Conservation (phyloP, 805 yeast species). For the Blastobotrys terrestris region DNA sequence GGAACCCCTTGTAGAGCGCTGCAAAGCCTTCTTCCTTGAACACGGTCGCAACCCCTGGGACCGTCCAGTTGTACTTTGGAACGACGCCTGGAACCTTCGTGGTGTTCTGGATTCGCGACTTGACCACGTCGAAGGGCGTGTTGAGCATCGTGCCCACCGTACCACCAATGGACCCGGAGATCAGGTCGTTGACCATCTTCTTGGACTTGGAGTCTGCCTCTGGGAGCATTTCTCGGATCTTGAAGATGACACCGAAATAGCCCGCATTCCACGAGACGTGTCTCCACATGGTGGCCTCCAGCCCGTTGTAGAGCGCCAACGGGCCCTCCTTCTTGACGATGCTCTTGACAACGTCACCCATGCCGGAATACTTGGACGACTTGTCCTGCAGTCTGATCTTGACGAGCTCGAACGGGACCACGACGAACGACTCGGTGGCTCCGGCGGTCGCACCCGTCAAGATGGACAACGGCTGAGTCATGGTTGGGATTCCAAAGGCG, state of each 20-base stretch:
- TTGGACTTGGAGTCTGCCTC: slow-evolving; percentile 62
- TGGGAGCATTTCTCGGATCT: slow-evolving; percentile 74
- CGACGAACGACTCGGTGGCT: slow-evolving; percentile 92
- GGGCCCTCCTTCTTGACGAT: slow-evolving; percentile 72
- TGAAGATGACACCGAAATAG: slow-evolving; percentile 91
- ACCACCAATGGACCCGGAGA: slow-evolving; percentile 96
- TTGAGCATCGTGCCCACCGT: slow-evolving; percentile 90
- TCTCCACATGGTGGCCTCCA: slow-evolving; percentile 97
- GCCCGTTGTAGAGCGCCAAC: slow-evolving; percentile 83
- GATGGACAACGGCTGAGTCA: slow-evolving; percentile 79
- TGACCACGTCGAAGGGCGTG: slow-evolving; percentile 95
- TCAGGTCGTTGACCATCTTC: slow-evolving; percentile 77
- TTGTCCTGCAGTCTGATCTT: slow-evolving; percentile 93
- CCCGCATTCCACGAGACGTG: slow-evolving; percentile 97
- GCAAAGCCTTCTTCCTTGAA: slow-evolving; percentile 85
- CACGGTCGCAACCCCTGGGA: slow-evolving; percentile 69
- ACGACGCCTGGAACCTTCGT: slow-evolving; percentile 61
- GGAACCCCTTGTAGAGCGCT: slow-evolving; percentile 91
- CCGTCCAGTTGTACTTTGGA: slow-evolving; percentile 88
- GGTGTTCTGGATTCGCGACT: slow-evolving; percentile 86
- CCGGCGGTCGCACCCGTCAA: slow-evolving; percentile 98
- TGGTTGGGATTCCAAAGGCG: slow-evolving; percentile 57
- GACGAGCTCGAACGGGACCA: slow-evolving; percentile 94
- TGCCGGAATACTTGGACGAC: slow-evolving; percentile 74
- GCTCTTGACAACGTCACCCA: slow-evolving; percentile 70